phyloP scores from a whole-genome alignment of 2,329 filamentous ascomycete genomes.

The Penicillium polonicum region DNA sequence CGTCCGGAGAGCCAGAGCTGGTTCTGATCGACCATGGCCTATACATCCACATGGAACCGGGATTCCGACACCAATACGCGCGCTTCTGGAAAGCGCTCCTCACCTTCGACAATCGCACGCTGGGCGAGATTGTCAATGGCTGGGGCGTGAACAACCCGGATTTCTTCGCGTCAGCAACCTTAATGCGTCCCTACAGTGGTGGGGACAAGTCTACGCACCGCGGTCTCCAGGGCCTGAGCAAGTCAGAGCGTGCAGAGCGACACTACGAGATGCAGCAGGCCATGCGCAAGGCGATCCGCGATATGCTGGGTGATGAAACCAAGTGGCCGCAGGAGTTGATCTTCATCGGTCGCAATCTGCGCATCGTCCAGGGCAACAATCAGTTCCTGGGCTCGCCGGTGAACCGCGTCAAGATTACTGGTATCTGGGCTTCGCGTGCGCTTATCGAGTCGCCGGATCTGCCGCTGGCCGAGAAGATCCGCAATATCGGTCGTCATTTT shows the following conservation, averaged over 20 bases:
- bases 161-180: constrained; percentile 84
- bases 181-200: constrained; percentile 87
- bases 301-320: constrained; percentile 78
- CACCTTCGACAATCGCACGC: constrained; percentile 85
- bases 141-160: constrained; percentile 92
- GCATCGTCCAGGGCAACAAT: constrained; percentile 91
- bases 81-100: constrained; percentile 92
- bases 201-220: constrained; percentile 67
- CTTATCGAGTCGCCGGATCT: constrained; percentile 73
- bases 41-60: constrained; percentile 84
- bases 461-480: constrained; percentile 60
- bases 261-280: constrained; percentile 79
- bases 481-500: constrained; percentile 72
- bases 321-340: constrained; percentile 89
- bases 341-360: constrained; percentile 87
- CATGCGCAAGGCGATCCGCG: constrained; percentile 69
- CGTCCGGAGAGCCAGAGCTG: constrained; percentile 79
- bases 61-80: constrained; percentile 82
- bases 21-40: constrained; percentile 97
- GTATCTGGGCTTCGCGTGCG: constrained; percentile 80
- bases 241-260: constrained; percentile 56
- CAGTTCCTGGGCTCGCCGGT: constrained; percentile 86
- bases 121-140: constrained; percentile 66
- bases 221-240: constrained; percentile 52
- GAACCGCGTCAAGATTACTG: constrained; percentile 90